A percentile compares a stretch with the other conserved stretches of the same genome.
phyloP scores from a whole-genome alignment of 2,329 filamentous ascomycete species.

The Ophiostoma perfectum region DNA sequence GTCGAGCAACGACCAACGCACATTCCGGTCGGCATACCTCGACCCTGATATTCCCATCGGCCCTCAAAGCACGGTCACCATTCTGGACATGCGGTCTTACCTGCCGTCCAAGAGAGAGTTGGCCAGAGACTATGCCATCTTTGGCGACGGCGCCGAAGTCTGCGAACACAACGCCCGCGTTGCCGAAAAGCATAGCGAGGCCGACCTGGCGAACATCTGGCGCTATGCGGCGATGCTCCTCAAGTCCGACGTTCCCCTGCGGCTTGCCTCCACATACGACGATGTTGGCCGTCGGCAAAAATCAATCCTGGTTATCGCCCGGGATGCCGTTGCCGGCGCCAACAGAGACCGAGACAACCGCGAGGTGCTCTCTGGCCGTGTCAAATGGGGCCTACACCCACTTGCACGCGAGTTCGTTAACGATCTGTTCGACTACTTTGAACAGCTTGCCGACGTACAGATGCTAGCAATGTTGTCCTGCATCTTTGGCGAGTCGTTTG shows the following conservation, averaged over 20 bases:
- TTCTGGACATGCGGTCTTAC: conserved; percentile 63
- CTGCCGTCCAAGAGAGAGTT: conserved; percentile 75
- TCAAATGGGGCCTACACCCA: conserved; percentile 64
- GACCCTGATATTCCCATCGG: conserved; percentile 23
- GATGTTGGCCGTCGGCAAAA: conserved; percentile 40
- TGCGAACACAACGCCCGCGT: conserved; percentile 79
- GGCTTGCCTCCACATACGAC: conserved; percentile 47
- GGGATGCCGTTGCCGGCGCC: conserved; percentile 47
- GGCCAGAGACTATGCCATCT: conserved; percentile 74
- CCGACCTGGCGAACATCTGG: conserved; percentile 78
- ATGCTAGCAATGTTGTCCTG: conserved; percentile 69
- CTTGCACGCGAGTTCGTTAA: conserved; percentile 56
- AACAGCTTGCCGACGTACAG: conserved; percentile 57
- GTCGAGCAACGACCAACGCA: conserved; percentile 13
- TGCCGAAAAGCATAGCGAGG: conserved; percentile 63
- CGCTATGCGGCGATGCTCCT: conserved; percentile 71
- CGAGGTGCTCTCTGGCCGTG: conserved; percentile 47
- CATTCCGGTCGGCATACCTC: conserved; percentile 21
- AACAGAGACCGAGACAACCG: not conserved
- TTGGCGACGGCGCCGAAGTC: conserved; percentile 73
- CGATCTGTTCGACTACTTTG: conserved; percentile 60
- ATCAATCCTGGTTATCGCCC: conserved; percentile 64
- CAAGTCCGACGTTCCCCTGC: conserved; percentile 67
- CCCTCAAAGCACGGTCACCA: conserved; percentile 65
- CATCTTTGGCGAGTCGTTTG: conserved; percentile 58